Evolutionary conservation across 331 rosid genomes (phyloP).

Genomic region (Quercus lobata): DNA sequence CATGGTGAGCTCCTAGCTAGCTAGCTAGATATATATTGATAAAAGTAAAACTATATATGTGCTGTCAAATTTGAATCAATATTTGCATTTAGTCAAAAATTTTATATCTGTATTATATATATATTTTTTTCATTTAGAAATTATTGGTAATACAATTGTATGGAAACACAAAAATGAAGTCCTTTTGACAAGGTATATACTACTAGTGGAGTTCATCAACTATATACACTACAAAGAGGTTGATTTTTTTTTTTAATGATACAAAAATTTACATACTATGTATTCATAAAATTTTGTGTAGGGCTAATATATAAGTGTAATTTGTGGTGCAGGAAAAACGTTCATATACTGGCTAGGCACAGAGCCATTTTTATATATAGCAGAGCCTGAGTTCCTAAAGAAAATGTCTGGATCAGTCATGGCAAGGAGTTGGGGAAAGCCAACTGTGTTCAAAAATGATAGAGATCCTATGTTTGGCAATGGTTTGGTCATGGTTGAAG

Average conservation of each 20-base stretch:
- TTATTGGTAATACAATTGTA: too few species aligned
- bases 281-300: not conserved
- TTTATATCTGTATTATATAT: not conserved
- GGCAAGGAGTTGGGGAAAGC: constrained; percentile 87
- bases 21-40: not conserved
- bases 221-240: not conserved
- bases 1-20: constrained; percentile 41
- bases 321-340: constrained; percentile 50
- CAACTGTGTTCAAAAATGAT: constrained; percentile 62
- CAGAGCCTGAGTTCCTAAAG: constrained; percentile 68
- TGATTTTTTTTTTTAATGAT: not conserved
- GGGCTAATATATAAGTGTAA: too few species aligned
- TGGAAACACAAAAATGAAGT: too few species aligned
- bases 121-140: too few species aligned
- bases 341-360: constrained; percentile 86
- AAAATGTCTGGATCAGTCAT: constrained; percentile 55
- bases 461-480: constrained; percentile 77
- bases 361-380: constrained; percentile 78
- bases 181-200: too few species aligned
- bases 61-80: too few species aligned
- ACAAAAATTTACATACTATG: not conserved
- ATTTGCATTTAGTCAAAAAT: not conserved
- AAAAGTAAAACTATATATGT: too few species aligned
- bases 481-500: constrained; percentile 77
- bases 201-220: too few species aligned